Percentiles rank a stretch among this genome's conserved stretches.
phyloP scores from a whole-genome alignment of 2,329 filamentous ascomycete species.

The Talaromyces atroroseus region DNA sequence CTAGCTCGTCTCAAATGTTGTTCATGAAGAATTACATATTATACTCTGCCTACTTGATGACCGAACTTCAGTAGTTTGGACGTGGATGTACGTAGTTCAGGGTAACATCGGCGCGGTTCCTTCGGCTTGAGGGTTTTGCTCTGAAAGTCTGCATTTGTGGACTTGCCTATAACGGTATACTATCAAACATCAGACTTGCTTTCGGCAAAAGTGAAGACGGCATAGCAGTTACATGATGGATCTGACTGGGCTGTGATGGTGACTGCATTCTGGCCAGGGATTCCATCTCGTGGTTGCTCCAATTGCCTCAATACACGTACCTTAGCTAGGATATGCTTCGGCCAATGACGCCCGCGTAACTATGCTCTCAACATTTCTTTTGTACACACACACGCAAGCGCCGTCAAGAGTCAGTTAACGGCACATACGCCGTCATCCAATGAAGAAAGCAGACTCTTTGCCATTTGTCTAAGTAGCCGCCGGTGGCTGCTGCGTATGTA shows the following conservation, averaged over 20 bases:
- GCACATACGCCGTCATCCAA: not conserved
- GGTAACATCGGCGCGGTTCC: not conserved
- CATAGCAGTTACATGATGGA: not conserved
- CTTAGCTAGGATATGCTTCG: not conserved
- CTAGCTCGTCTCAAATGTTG: not conserved
- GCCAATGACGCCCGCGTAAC: not conserved
- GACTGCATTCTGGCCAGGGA: no score
- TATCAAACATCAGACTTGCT: not conserved
- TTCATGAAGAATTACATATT: not conserved
- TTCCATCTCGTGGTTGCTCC: no score
- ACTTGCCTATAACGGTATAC: not conserved
- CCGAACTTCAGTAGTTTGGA: not conserved
- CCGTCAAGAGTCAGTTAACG: not conserved
- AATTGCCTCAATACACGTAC: no score
- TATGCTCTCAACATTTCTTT: not conserved
- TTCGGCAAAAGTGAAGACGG: not conserved
- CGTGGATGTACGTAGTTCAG: not conserved
- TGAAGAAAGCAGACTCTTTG: not conserved
- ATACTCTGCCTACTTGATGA: not conserved
- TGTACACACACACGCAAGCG: not conserved
- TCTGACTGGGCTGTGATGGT: not conserved
- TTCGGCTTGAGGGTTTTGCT: not conserved
- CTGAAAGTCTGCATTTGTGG: not conserved
- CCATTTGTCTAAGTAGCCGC: not conserved
- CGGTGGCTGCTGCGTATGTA: not conserved